Conservation (phyloP, 2,329 filamentous ascomycete species). For the Fusarium tanahbumbuense region DNA sequence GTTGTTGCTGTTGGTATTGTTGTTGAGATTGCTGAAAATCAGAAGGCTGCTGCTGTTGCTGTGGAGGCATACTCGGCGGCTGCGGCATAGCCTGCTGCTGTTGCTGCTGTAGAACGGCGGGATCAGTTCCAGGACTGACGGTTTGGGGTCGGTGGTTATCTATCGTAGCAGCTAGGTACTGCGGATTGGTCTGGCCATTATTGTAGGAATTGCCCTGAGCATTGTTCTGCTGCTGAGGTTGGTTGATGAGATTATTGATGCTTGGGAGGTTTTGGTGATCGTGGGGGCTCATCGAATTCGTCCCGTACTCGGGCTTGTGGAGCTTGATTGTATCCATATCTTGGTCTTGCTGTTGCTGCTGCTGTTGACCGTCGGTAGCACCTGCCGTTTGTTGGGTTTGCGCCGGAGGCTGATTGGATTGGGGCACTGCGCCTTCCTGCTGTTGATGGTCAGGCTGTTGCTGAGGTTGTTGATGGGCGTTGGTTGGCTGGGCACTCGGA, state of each 20-base stretch:
- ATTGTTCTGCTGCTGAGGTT: slow-evolving; percentile 53
- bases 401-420: slow-evolving; percentile 28
- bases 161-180: slow-evolving; percentile 47
- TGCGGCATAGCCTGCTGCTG: slow-evolving; percentile 50
- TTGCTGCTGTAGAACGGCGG: slow-evolving; percentile 53
- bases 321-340: slow-evolving; percentile 47
- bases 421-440: slow-evolving; percentile 37
- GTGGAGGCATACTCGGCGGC: slow-evolving; percentile 48
- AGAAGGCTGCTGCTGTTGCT: slow-evolving; percentile 44
- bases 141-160: slow-evolving; percentile 46
- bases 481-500: slow-evolving; percentile 29
- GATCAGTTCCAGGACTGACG: slow-evolving; percentile 54
- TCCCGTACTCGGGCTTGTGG: slow-evolving; percentile 44
- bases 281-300: slow-evolving; percentile 45
- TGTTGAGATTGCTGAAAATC: slow-evolving; percentile 48
- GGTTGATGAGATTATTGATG: slow-evolving; percentile 87
- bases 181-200: slow-evolving; percentile 40
- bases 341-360: slow-evolving; percentile 44
- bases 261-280: slow-evolving; percentile 78
- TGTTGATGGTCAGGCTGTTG: slow-evolving; percentile 39
- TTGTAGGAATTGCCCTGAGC: slow-evolving; percentile 52
- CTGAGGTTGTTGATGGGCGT: slow-evolving; percentile 32
- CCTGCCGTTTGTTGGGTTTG: slow-evolving; percentile 36
- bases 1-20: slow-evolving; percentile 45
- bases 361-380: slow-evolving; percentile 40